Conservation (phyloP, 1,284 basidiomycete genomes). For the Thecaphora thlaspeos region DNA sequence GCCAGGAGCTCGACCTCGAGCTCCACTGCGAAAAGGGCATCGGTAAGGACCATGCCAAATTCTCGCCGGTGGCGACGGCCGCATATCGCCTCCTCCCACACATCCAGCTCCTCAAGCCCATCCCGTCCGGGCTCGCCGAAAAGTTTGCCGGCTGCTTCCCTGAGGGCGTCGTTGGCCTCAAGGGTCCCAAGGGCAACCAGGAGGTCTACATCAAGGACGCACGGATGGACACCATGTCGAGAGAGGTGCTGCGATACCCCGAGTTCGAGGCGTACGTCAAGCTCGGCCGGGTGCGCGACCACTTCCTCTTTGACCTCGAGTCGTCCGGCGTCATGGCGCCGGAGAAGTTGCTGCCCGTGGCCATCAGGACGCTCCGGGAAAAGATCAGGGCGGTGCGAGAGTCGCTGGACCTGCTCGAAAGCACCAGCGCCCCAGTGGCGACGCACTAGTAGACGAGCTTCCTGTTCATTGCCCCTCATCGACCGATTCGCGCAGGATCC, state of each 20-base stretch:
- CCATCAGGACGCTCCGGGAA: slow-evolving; percentile 76
- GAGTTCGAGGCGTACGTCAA: slow-evolving; percentile 85
- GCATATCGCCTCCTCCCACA: slow-evolving; percentile 89
- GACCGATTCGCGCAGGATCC: no score
- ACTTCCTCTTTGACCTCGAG: slow-evolving; percentile 90
- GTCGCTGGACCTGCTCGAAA: slow-evolving; percentile 43
- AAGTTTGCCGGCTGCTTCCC: slow-evolving; percentile 89
- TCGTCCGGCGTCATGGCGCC: slow-evolving; percentile 85
- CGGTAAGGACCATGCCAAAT: slow-evolving; percentile 97
- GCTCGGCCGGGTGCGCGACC: slow-evolving; percentile 82
- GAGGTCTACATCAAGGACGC: slow-evolving; percentile 68
- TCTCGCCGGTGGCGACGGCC: slow-evolving; percentile 75
- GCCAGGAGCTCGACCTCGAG: slow-evolving; percentile 79
- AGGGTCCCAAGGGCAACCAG: slow-evolving; percentile 63
- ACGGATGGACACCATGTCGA: slow-evolving; percentile 83
- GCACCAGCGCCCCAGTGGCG: no score
- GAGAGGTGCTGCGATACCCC: slow-evolving; percentile 87
- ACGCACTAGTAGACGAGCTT: no score
- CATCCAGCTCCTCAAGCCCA: slow-evolving; percentile 74
- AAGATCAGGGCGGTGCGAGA: slow-evolving; percentile 66
- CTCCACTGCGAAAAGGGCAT: slow-evolving; percentile 90
- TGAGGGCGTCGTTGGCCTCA: slow-evolving; percentile 78
- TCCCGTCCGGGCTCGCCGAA: slow-evolving; percentile 65
- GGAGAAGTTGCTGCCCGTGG: slow-evolving; percentile 77
- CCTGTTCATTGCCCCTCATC: no score